Base-by-base conservation (phyloP, 208 protist genomes). In the Lotmaria passim region DNA sequence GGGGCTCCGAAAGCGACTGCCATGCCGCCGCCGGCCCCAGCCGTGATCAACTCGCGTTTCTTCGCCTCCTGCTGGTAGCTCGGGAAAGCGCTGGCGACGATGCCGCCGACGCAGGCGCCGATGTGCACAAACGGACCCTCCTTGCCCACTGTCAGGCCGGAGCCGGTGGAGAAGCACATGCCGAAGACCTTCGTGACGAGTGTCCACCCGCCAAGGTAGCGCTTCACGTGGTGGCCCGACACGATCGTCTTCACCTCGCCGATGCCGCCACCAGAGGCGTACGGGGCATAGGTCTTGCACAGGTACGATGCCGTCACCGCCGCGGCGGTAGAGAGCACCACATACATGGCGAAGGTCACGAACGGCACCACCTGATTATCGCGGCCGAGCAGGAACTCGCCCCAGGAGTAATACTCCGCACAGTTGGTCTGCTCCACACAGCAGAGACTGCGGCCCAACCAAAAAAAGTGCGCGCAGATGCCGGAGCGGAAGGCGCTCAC, bases 121-220 rank as follows among this genome's bases (percentile, higher is more conserved):
- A 97, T 87, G 62, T 97, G 92, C 21, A 97, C 90, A 72, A 95
- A 97, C 3, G 92, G 92, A 6, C 92, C 92, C 60, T 97, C 92
- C 60, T 94, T 95, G 30, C 91, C 91, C 14, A 94, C 75, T 5
- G 82, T 78, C 33, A 97, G 77, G 10, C 93, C 93, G 15, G 85
- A 85, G 43, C 89, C 93, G 23, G 89, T 89, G 47, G 83, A 85
- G 56, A 93, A 77, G 64, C 80, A 86, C 75, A 94, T 82, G 60
- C 86, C 87, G 36, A 94, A 68, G 17, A 76, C 56, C 65, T 94
- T 96, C 17, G 85, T 92, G 17, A 91, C 52, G 26, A 96, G 80
- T 33, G 91, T 96, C 82, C 85, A 87, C 14, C 80, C 79, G 38
- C 79, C 79, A 19, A 96, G 80, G 67, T 91, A 91, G 30, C 83